Evolutionary conservation across 176 grass and related monocot genomes (phyloP), one percentile per base, ranked within the genome.

Genomic region (Raddia distichophylla): DNA sequence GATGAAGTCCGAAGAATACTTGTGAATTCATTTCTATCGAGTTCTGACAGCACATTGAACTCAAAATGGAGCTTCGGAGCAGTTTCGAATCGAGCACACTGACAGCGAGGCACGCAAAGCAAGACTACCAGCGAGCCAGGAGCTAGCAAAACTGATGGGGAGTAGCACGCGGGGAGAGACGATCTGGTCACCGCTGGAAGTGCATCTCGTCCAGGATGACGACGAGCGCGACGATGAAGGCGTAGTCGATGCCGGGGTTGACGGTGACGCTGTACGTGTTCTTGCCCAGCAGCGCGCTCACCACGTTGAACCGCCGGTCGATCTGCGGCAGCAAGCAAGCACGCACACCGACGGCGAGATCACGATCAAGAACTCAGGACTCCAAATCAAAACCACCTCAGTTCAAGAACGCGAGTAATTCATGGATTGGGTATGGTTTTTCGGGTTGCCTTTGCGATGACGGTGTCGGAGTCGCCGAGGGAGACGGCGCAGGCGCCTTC

Each of bases 181-280:
- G 27, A 27, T 27, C 27, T 27, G 27, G 27, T 67, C 77, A 75
- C 80, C 77, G 59, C 60, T 90, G 83, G 75, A 56, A 78, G 70
- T 90, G 79, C 70, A 93, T 87, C 61, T 82, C 84, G 68, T 97
- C 86, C 10, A 97, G 86, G 64, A 93, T n/a, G 17, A 93, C 84
- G 59, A 93, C 81, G 76, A 93, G 89, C 54, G 94, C 86, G 10
- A 91, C 83, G 69, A 97, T 46, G 67, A 97, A 93, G 4, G 91
- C 94, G 80, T 91, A 91, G 67, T 97, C 94, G 20, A 93, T 87
- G 32, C 91, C 85, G 3, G 88, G 77, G 77, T 85, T 87, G 67
- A 97, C 89, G 27, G 86, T 82, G 68, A 93, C 86, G 40, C 64
- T 43, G 56, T 89, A 97, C 3, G 81, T 45, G 51, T 85, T 84